Conservation (phyloP, 78 protist genomes). For the Goniomonas avonlea region DNA sequence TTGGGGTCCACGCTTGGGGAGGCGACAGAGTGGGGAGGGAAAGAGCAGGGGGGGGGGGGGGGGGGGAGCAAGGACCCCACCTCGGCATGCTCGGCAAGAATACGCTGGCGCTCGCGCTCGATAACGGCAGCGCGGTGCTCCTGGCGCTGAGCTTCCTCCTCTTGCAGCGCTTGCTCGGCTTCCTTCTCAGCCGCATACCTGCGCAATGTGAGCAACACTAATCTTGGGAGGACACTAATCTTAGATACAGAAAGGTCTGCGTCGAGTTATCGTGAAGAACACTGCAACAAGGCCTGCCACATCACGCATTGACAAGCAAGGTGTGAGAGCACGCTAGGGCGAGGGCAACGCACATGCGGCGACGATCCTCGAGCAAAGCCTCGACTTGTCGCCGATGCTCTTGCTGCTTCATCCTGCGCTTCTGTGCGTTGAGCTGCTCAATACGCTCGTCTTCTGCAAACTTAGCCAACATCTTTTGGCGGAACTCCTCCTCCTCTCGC, state of each 20-base stretch:
- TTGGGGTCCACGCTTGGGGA: too few relatives aligned
- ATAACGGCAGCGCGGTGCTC: background rate
- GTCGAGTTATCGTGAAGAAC: too few relatives aligned
- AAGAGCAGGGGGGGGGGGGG: too few relatives aligned
- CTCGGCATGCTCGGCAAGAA: slow-evolving; percentile 25
- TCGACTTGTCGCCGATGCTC: slow-evolving; percentile 50
- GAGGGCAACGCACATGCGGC: background rate
- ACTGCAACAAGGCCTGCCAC: too few relatives aligned
- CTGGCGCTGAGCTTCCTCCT: background rate
- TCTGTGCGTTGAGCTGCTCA: slow-evolving; percentile 45
- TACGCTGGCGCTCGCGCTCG: slow-evolving; percentile 48
- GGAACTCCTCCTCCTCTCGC: slow-evolving; percentile 19
- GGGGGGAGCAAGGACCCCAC: too few relatives aligned
- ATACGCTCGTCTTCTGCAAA: slow-evolving; percentile 64
- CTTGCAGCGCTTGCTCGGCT: background rate
- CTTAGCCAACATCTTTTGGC: slow-evolving; percentile 36
- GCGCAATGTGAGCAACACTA: too few relatives aligned
- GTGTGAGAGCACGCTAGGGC: background rate
- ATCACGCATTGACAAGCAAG: too few relatives aligned
- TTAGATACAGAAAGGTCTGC: too few relatives aligned
- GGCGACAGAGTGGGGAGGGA: too few relatives aligned
- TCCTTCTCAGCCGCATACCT: background rate
- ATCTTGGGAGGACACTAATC: too few relatives aligned
- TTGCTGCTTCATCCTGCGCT: slow-evolving; percentile 26
- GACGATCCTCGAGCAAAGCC: slow-evolving; percentile 42